phyloP scores from a whole-genome alignment of 2,329 filamentous ascomycete species.

The Clonostachys solani region DNA sequence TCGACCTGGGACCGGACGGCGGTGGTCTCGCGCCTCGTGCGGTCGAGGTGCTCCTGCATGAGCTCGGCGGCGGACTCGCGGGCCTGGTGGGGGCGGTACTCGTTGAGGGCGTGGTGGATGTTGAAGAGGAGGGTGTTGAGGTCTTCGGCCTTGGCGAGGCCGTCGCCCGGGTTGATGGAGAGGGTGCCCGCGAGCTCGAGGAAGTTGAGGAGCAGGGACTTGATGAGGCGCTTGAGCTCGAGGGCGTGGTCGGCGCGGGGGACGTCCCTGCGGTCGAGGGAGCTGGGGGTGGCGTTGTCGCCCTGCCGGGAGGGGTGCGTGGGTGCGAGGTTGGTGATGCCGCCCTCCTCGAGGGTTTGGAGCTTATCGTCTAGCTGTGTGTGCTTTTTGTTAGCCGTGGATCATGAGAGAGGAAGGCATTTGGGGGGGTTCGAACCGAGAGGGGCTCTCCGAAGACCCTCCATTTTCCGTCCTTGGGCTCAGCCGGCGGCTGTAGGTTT shows the following conservation, averaged over 20 bases:
- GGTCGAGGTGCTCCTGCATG: conserved; percentile 81
- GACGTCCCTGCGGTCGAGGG: conserved; percentile 37
- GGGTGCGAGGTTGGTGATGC: conserved; percentile 61
- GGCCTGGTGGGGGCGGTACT: conserved; percentile 91
- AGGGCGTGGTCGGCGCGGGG: conserved; percentile 60
- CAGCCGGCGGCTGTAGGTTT: conserved; percentile 75
- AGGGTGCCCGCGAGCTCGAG: conserved; percentile 68
- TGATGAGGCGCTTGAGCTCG: conserved; percentile 73
- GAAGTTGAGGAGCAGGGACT: conserved; percentile 84
- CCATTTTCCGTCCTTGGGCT: conserved; percentile 68
- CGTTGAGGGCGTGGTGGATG: conserved; percentile 88
- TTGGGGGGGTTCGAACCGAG: conserved; percentile 28
- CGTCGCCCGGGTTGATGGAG: conserved; percentile 32
- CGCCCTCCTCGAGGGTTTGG: conserved; percentile 64
- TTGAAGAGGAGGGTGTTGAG: conserved; percentile 83
- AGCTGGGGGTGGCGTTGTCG: conserved; percentile 55
- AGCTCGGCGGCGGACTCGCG: conserved; percentile 80
- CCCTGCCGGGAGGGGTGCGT: conserved; percentile 51
- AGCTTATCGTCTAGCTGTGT: conserved; percentile 55
- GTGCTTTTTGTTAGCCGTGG: background rate
- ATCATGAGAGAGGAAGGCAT: background rate
- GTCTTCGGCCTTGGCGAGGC: conserved; percentile 69
- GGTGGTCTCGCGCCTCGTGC: conserved; percentile 67
- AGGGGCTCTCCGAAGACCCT: conserved; percentile 69
- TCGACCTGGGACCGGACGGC: conserved; percentile 63